Base-by-base conservation (phyloP, 306 rosid genomes). In the Vigna hirtella region DNA sequence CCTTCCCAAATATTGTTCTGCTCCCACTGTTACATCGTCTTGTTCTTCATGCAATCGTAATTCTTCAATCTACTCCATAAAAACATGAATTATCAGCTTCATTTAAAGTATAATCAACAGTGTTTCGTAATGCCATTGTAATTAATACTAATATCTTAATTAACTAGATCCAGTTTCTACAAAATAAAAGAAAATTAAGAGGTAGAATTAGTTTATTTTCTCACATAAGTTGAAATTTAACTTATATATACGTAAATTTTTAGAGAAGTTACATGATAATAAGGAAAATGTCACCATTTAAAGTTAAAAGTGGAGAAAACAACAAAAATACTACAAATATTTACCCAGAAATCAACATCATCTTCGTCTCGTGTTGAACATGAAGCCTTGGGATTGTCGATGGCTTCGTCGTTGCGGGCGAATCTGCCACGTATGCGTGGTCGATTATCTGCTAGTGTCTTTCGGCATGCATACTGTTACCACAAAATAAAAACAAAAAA, bases 391-490 rank as follows among this genome's bases (percentile, higher is more conserved):
- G 86, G 80, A 83, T 58, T 84, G 62, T 90, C 96, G 43, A 76
- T 76, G 2, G 73, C 32, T 36, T 95, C 98, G 11, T 95, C 97
- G 73, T 95, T 95, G 74, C 98, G 92, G 0, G 98, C 98, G 55
- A 95, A 95, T 70, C 98, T 92, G 75, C 98, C 98, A 75, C 98
- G 96, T 88, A 95, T 82, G 55, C 98, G 93, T 4, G 93, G 98
- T 73, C 98, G 81, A 76, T 88, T 95, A 87, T 95, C 98, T 16
- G 98, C 98, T 53, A 95, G 91, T 69, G 98, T 92, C 77, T 95
- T 95, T 42, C 98, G 87, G 58, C 98, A 95, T 85, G 98, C 98
- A 87, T 95, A 95, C 98, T 93, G 85, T 22, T 51, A 50, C 75
- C 77, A 73, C 36, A 66, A 0, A 15, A 36, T 59, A 61, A 42